Conservation (phyloP, 2,329 filamentous ascomycete species). For the Sclerotinia sclerotiorum region DNA sequence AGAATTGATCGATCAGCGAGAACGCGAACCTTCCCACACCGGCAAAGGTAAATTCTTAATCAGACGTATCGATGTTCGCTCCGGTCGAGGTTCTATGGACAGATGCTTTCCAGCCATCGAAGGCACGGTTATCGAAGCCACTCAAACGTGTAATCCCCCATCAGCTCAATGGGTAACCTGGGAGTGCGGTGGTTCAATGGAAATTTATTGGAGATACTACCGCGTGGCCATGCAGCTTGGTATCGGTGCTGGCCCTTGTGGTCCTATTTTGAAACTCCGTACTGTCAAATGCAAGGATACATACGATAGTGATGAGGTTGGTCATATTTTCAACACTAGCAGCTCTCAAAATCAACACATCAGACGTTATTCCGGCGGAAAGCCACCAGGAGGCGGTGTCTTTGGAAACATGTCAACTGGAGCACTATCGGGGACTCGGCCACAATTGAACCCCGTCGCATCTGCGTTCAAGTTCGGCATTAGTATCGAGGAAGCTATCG, state of each 20-base stretch:
- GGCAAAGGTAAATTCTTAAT: conserved; percentile 7
- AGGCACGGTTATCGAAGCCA: conserved; percentile 10
- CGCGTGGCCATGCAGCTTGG: conserved; percentile 13
- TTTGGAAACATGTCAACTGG: background rate
- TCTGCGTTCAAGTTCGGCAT: conserved; percentile 8
- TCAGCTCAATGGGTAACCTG: conserved; percentile 16
- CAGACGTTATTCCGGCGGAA: conserved; percentile 12
- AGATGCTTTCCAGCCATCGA: conserved; percentile 10
- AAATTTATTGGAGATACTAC: conserved; percentile 18
- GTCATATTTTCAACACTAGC: conserved; percentile 14
- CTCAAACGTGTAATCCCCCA: background rate
- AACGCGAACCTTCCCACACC: background rate
- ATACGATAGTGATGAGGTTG: background rate
- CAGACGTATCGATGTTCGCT: conserved; percentile 13
- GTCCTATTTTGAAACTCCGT: conserved; percentile 21
- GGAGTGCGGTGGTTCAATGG: conserved; percentile 17
- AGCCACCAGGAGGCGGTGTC: conserved; percentile 19
- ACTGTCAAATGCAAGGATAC: conserved; percentile 14
- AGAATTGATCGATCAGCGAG: conserved; percentile 5
- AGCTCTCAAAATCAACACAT: background rate
- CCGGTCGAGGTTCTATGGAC: background rate
- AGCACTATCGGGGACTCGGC: background rate
- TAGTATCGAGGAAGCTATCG: background rate
- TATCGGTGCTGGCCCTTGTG: background rate
- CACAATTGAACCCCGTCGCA: conserved; percentile 6